A percentile compares a stretch with the other conserved stretches of the same genome.
These are phyloP conservation scores for Suillus discolor DNA, from an alignment of 768 basidiomycete species.

Conservation along the genomic window DNA sequence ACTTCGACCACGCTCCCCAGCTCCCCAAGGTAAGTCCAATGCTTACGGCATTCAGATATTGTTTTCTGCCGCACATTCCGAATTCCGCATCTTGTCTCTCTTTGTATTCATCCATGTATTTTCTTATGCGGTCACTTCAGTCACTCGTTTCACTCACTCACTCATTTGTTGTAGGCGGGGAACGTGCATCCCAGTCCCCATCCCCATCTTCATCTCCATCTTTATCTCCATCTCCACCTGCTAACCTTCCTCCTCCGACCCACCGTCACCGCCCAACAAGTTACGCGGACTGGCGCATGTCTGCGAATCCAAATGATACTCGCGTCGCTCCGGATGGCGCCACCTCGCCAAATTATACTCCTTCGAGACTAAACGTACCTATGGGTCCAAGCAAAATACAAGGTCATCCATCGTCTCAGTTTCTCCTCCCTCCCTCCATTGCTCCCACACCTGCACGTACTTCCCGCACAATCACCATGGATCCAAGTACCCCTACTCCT, in stretches of 20 bases:
- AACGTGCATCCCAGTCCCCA: neutral
- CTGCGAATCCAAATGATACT: conserved; percentile 10
- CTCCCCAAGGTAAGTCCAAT: conserved; percentile 12
- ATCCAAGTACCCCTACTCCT: conserved; percentile 37
- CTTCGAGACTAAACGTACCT: conserved; percentile 23
- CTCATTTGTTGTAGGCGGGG: conserved; percentile 7
- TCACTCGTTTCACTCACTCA: neutral
- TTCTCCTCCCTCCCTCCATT: conserved; percentile 17
- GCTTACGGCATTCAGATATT: conserved; percentile 1
- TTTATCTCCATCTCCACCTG: neutral
- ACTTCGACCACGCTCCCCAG: conserved; percentile 23
- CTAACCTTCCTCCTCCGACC: neutral
- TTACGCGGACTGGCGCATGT: conserved; percentile 1
- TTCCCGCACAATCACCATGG: conserved; percentile 17
- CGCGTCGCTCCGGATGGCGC: conserved; percentile 17
- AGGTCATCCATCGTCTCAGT: conserved; percentile 12
- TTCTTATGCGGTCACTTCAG: neutral
- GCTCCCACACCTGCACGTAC: conserved; percentile 21
- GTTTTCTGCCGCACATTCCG: neutral
- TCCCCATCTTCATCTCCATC: neutral
- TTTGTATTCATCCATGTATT: neutral
- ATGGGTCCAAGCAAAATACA: conserved; percentile 12
- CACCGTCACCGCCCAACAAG: neutral
- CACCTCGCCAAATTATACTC: conserved; percentile 17
- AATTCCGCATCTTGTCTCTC: neutral